These are phyloP conservation scores for Arthroderma sp. DNA, from an alignment of 2,329 filamentous ascomycete species.

Conservation along the genomic window DNA sequence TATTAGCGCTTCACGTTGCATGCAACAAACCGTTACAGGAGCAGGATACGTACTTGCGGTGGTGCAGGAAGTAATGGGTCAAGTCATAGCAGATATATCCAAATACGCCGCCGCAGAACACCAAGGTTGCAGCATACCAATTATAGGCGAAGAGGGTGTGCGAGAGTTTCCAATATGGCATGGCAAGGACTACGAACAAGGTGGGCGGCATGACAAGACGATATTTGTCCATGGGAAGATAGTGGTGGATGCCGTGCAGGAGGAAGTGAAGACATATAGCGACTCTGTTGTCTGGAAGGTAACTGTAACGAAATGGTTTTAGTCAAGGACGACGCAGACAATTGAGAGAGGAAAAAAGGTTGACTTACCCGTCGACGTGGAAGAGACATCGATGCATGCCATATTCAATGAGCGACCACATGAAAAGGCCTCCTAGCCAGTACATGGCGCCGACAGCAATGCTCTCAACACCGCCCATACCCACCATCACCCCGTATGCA, in stretches of 20 bases:
- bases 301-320: conserved; percentile 41
- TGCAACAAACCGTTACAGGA: not conserved
- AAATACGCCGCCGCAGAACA: conserved; percentile 83
- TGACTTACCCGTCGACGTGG: conserved; percentile 74
- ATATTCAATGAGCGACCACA: conserved; percentile 92
- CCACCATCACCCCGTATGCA: conserved; percentile 56
- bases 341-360: not conserved
- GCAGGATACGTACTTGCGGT: conserved; percentile 56
- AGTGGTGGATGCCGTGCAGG: conserved; percentile 94
- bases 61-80: conserved; percentile 98
- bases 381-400: conserved; percentile 80
- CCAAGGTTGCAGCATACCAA: conserved; percentile 67
- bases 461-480: conserved; percentile 48
- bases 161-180: conserved; percentile 85
- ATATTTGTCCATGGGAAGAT: conserved; percentile 97
- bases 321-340: too few relatives aligned
- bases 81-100: conserved; percentile 94
- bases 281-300: conserved; percentile 82
- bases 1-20: not conserved
- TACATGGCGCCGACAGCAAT: conserved; percentile 43
- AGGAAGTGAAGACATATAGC: conserved; percentile 80
- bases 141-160: conserved; percentile 70
- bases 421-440: conserved; percentile 56
- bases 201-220: conserved; percentile 94
- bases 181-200: conserved; percentile 69